Conservation (phyloP, 2,329 filamentous ascomycete genomes). For the Venturia effusa region DNA sequence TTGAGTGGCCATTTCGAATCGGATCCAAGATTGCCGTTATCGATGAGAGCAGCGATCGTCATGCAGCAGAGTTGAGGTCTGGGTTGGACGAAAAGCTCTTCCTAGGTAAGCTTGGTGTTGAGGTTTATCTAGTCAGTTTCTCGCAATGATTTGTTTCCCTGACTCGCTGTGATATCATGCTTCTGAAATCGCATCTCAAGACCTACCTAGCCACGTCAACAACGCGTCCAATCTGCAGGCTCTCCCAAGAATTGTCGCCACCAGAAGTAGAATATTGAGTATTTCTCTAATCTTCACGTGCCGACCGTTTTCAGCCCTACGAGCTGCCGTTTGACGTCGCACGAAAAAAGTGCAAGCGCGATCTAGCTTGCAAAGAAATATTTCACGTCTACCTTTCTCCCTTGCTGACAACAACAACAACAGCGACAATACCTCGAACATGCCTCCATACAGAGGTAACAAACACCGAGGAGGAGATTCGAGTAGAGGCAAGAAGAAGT, state of each 20-base stretch:
- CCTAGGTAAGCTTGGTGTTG: neutral
- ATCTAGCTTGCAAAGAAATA: neutral
- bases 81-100: too few relatives aligned
- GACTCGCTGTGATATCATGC: neutral
- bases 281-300: neutral
- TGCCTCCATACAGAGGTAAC: slow-evolving; percentile 3
- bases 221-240: too few relatives aligned
- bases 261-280: too few relatives aligned
- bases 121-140: neutral
- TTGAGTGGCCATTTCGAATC: neutral
- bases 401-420: neutral
- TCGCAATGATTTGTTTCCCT: neutral
- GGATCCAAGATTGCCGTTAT: neutral
- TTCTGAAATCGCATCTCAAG: too few relatives aligned
- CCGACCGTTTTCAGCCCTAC: neutral
- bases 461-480: neutral
- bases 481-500: slow-evolving; percentile 1
- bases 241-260: too few relatives aligned
- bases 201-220: too few relatives aligned
- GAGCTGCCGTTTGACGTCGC: neutral
- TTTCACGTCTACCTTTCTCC: neutral
- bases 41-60: too few relatives aligned
- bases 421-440: neutral
- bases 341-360: neutral
- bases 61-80: too few relatives aligned